phyloP scores from a whole-genome alignment of 2,329 filamentous ascomycete species.

The Fusarium camptoceras region DNA sequence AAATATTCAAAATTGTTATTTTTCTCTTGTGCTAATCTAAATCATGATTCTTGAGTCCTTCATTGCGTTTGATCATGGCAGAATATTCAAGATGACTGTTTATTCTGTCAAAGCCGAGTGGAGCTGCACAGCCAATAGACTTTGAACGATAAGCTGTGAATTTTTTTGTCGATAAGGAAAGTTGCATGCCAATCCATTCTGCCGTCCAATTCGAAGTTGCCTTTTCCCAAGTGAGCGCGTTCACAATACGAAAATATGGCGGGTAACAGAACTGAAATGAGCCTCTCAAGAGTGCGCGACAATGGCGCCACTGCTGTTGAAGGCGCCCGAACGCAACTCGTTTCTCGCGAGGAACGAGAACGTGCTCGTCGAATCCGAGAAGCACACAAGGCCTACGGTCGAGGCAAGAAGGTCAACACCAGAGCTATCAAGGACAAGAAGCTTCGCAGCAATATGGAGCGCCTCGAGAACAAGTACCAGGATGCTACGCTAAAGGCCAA shows the following conservation, averaged over 20 bases:
- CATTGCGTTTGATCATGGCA: background rate
- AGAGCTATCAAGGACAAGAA: slow-evolving; percentile 89
- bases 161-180: slow-evolving; percentile 48
- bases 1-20: too few relatives aligned
- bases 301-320: slow-evolving; percentile 67
- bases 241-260: slow-evolving; percentile 51
- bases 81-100: background rate
- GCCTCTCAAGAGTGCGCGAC: slow-evolving; percentile 54
- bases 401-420: slow-evolving; percentile 79
- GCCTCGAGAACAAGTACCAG: slow-evolving; percentile 84
- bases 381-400: slow-evolving; percentile 83
- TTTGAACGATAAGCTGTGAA: slow-evolving; percentile 39
- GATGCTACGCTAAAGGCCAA: slow-evolving; percentile 86
- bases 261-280: slow-evolving; percentile 52
- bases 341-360: slow-evolving; percentile 63
- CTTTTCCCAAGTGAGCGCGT: slow-evolving; percentile 28
- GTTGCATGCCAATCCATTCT: slow-evolving; percentile 41
- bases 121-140: background rate
- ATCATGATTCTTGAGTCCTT: too few relatives aligned
- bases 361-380: slow-evolving; percentile 65
- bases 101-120: slow-evolving; percentile 2
- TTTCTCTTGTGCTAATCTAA: too few relatives aligned
- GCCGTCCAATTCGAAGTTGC: slow-evolving; percentile 26
- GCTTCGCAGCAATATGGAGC: slow-evolving; percentile 80
- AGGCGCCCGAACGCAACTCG: slow-evolving; percentile 63